These are phyloP conservation scores for Pseudozyma hubeiensis DNA, from an alignment of 1,284 basidiomycete genomes.

Conservation along the genomic window DNA sequence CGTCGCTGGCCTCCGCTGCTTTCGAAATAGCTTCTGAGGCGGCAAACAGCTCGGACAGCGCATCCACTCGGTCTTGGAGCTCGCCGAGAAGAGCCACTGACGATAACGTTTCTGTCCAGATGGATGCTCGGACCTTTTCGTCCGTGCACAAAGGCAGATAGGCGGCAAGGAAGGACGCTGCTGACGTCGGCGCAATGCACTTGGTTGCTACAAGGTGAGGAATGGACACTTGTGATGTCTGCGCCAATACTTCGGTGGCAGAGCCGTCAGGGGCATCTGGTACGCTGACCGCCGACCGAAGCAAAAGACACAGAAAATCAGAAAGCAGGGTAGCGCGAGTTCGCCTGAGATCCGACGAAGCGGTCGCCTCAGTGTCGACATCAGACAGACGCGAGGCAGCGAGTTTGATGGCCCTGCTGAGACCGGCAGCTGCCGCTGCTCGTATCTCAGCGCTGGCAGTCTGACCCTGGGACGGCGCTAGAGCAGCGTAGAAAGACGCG, in stretches of 20 bases:
- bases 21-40: slow-evolving; percentile 28
- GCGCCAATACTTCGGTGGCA: slow-evolving; percentile 14
- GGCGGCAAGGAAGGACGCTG: slow-evolving; percentile 30
- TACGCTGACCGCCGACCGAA: slow-evolving; percentile 18
- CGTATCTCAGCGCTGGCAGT: slow-evolving; percentile 12
- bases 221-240: slow-evolving; percentile 16
- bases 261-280: slow-evolving; percentile 21
- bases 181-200: slow-evolving; percentile 23
- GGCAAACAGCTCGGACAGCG: slow-evolving; percentile 36
- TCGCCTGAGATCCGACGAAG: slow-evolving; percentile 9
- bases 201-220: slow-evolving; percentile 30
- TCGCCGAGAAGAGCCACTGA: slow-evolving; percentile 31
- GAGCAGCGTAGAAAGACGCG: slow-evolving; percentile 32
- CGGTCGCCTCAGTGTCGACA: slow-evolving; percentile 1
- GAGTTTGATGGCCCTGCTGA: slow-evolving; percentile 12
- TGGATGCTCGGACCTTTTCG: slow-evolving; percentile 13
- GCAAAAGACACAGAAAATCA: slow-evolving; percentile 29
- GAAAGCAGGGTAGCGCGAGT: slow-evolving; percentile 22
- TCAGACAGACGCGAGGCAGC: slow-evolving; percentile 11
- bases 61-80: slow-evolving; percentile 38
- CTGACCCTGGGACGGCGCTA: slow-evolving; percentile 24
- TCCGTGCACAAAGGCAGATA: slow-evolving; percentile 33
- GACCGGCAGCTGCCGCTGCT: slow-evolving; percentile 11
- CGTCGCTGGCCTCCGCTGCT: background rate
- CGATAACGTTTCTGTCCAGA: slow-evolving; percentile 43